phyloP scores from a whole-genome alignment of 2,329 filamentous ascomycete species.

The Samsoniella hepiali region DNA sequence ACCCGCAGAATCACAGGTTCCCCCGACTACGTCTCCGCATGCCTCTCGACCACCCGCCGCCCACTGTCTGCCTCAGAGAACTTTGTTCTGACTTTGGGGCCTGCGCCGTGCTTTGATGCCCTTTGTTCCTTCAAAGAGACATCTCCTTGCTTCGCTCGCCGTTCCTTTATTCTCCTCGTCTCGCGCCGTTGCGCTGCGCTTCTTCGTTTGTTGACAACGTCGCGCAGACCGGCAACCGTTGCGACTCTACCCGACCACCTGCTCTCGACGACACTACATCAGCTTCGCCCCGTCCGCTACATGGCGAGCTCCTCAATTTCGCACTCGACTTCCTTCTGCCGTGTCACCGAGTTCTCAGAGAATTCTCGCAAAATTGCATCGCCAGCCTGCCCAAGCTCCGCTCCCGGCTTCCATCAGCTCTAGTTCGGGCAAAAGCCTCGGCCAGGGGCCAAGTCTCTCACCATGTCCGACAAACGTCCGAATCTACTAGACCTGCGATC shows the following conservation, averaged over 20 bases:
- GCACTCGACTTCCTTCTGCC: neutral
- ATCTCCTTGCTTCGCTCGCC: neutral
- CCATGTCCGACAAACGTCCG: constrained; percentile 42
- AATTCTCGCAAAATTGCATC: neutral
- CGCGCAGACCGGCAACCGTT: neutral
- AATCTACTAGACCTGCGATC: constrained; percentile 59
- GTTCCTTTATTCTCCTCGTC: neutral
- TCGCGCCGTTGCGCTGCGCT: neutral
- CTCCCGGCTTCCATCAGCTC: neutral
- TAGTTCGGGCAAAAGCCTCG: neutral
- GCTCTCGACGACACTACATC: neutral
- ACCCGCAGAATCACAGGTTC: constrained; percentile 7
- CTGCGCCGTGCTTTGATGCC: neutral
- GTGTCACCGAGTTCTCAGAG: neutral
- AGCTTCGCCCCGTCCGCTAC: neutral
- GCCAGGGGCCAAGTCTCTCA: neutral
- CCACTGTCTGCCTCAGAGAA: neutral
- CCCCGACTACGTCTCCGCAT: constrained; percentile 17
- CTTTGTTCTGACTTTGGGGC: neutral
- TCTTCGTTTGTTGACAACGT: neutral
- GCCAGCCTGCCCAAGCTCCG: neutral
- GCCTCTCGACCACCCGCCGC: constrained; percentile 1
- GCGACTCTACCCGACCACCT: neutral
- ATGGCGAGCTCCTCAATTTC: constrained; percentile 1
- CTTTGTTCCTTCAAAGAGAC: neutral